Base-by-base conservation (phyloP, 805 yeast species). In the Tetrapisispora fleetii region DNA sequence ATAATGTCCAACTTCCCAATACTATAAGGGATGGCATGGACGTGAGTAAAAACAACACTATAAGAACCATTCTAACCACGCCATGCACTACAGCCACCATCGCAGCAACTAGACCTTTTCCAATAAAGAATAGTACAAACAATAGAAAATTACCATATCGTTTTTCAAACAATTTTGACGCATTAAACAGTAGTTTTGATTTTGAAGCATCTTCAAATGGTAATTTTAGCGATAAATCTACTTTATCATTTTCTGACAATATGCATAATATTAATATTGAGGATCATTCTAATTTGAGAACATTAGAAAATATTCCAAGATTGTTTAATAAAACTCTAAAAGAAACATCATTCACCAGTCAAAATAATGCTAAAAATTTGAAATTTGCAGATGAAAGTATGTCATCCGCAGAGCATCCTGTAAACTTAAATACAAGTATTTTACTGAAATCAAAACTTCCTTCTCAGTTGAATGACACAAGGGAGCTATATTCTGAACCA, bases 221-320 rank as follows among this genome's bases (percentile, higher is more conserved):
- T 18, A 22, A 35, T 16, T 28, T 28, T 32, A 30, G 28, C 18
- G 44, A 41, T 17, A 41, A 41, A 28, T 41, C 44, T 16, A 28
- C 28, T 17, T 17, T 30, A 14, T 21, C n/a, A 9, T 30, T 11
- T 30, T 8, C 17, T 2, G 37, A 32, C 2, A 28, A 41, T 30
- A 16, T 13, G 18, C 13, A 41, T 32, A 17, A 32, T 32, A 18
- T 17, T 19, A 28, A 18, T 30, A 16, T 18, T 28, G 32, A 17
- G 1, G 19, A 27, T 18, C 18, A 24, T 4, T 32, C 44, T 18
- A 13, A 32, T 18, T 30, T 41, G 16, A 41, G 18, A 16, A 18
- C 48, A 18, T 33, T 46, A 14, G 53, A 53, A 13, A 42, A 40
- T 17, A 40, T 53, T 18, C 56, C 56, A 14, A 38, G 56, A 35